Evolutionary conservation across 192 early-diverging fungal species (phyloP).

Genomic region (Funneliformis mosseae): DNA sequence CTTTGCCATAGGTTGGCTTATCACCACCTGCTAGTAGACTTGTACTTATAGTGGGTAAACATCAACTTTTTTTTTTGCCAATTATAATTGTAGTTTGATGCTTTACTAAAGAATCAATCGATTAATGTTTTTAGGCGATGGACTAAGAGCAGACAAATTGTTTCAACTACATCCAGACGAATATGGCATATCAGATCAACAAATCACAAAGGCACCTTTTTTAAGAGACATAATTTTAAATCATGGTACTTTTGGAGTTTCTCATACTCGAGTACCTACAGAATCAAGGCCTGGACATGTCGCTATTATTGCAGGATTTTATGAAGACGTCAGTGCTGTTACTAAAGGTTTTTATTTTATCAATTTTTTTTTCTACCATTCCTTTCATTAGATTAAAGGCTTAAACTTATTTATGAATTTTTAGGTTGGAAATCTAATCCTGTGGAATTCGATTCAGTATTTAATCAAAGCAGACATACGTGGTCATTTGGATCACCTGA

Average conservation of each 20-base stretch:
- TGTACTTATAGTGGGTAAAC: conserved; percentile 80
- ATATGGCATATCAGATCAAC: conserved; percentile 36
- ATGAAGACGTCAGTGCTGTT: conserved; percentile 97
- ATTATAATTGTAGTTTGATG: too few relatives aligned
- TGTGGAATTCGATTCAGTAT: conserved; percentile 94
- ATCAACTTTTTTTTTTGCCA: too few relatives aligned
- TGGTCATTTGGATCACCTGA: conserved; percentile 99
- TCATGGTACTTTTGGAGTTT: conserved; percentile 77
- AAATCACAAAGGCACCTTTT: conserved; percentile 59
- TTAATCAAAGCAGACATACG: conserved; percentile 91
- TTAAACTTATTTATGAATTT: background rate
- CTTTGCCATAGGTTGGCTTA: conserved; percentile 50
- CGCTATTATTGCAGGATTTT: conserved; percentile 97
- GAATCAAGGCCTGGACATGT: conserved; percentile 96
- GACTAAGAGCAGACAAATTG: conserved; percentile 90
- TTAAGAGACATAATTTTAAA: conserved; percentile 59
- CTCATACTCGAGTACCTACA: conserved; percentile 92
- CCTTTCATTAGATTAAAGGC: background rate
- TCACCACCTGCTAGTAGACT: conserved; percentile 83
- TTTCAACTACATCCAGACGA: conserved; percentile 72
- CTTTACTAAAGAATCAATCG: too few relatives aligned
- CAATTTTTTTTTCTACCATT: background rate
- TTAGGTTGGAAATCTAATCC: conserved; percentile 96
- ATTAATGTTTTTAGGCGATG: conserved; percentile 85
- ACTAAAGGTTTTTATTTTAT: conserved; percentile 71